Base-by-base conservation (phyloP, 768 basidiomycete species). In the Rhodocollybia butyracea region DNA sequence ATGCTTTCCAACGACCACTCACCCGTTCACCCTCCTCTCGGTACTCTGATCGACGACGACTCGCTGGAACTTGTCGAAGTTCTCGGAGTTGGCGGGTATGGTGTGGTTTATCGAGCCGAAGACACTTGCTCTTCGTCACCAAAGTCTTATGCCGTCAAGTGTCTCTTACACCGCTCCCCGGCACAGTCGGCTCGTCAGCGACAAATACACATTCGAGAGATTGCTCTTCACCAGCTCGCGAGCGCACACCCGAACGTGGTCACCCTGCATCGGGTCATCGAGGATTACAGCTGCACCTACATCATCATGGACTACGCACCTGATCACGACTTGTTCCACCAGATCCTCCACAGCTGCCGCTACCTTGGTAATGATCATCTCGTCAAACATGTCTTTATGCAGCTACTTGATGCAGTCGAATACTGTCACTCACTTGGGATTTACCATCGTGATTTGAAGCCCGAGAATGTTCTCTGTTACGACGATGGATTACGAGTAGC, bases 381-480 rank as follows among this genome's bases (percentile, higher is more conserved):
- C 55, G 95, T 98, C 74, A 91, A 86, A 66, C 80, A 85, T 59
- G 87, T 96, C 60, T 98, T 98, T 74, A 76, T 94, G 54, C 96
- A 99, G 70, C 82, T 99, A 61, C 77, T 98, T 61, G 93, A 96
- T 64, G 91, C 93, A 5, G 89, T 98, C 65, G 88, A 93, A 62
- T 89, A 94, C 70, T 94, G 93, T 70, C 96, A 99, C 70, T 82
- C 82, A 19, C 76, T 90, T 46, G 91, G 91, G 42, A 93, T 99
- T 64, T 96, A 91, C 74, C 96, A 98, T 69, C 90, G 96, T 42
- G 96, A 98, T 69, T 75, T 99, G 66, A 99, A 98, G 77, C 96
- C 96, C 4, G 96, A 99, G 75, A 97, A 92, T 68, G 84, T 97
- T 55, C 77, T 98, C 43, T 95, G 93, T 70, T 89, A 87, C 75